Evolutionary conservation across 495 filamentous ascomycete genomes (phyloP).

Genomic region (Penicillium cinerascens): DNA sequence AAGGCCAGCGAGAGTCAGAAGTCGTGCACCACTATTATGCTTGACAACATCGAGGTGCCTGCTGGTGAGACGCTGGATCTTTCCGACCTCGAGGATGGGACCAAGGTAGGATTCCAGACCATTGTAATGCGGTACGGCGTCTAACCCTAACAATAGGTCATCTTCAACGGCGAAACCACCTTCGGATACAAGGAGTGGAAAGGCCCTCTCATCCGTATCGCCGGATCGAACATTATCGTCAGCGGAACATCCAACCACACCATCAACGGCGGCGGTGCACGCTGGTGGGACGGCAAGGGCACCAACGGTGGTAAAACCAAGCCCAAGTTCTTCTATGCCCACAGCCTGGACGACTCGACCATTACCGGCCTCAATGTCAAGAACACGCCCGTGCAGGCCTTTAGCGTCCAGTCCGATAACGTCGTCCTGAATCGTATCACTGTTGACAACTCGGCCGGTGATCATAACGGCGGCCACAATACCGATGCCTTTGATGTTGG

Average conservation of each 20-base stretch:
- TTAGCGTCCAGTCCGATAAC: slow-evolving; percentile 54
- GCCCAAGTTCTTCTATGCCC: slow-evolving; percentile 54
- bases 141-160: slow-evolving; percentile 27
- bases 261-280: slow-evolving; percentile 44
- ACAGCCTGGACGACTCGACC: slow-evolving; percentile 38
- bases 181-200: slow-evolving; percentile 54
- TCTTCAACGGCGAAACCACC: slow-evolving; percentile 49
- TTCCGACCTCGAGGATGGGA: slow-evolving; percentile 41
- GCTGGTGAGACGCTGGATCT: slow-evolving; percentile 52
- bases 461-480: slow-evolving; percentile 53
- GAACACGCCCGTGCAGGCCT: slow-evolving; percentile 62
- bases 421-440: slow-evolving; percentile 50
- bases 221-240: slow-evolving; percentile 44
- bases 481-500: slow-evolving; percentile 67
- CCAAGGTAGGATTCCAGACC: slow-evolving; percentile 26
- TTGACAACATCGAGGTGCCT: slow-evolving; percentile 48
- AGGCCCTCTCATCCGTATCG: slow-evolving; percentile 48
- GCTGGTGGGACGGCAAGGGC: slow-evolving; percentile 51
- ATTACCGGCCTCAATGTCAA: slow-evolving; percentile 45
- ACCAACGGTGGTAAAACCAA: slow-evolving; percentile 53
- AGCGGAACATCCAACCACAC: slow-evolving; percentile 34
- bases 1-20: slow-evolving; percentile 42
- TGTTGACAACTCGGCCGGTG: slow-evolving; percentile 59
- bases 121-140: too few relatives aligned
- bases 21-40: slow-evolving; percentile 49